phyloP scores from a whole-genome alignment of 495 filamentous ascomycete species.

The Lentithecium fluviatile region DNA sequence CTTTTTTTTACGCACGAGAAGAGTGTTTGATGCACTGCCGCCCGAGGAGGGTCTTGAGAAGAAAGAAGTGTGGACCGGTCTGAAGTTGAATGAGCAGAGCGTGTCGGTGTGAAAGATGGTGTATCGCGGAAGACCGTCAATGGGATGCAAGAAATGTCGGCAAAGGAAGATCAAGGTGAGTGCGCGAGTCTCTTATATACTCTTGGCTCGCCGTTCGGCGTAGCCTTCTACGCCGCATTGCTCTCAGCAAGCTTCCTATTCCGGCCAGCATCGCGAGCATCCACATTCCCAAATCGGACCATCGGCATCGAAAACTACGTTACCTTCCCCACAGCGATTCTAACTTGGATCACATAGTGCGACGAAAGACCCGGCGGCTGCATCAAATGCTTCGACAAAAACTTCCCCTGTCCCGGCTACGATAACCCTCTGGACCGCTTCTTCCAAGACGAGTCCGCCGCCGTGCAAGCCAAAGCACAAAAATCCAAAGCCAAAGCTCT shows the following conservation, averaged over 20 bases:
- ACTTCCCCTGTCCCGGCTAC: conserved; percentile 27
- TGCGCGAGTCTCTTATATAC: neutral
- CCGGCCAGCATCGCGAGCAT: neutral
- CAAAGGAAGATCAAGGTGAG: conserved; percentile 29
- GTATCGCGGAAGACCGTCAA: conserved; percentile 30
- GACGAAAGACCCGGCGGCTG: conserved; percentile 26
- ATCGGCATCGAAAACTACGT: neutral
- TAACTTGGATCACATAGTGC: conserved; percentile 5
- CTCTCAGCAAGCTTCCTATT: neutral
- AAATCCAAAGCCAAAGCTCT: conserved; percentile 27
- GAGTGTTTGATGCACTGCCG: neutral
- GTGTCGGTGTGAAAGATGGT: conserved; percentile 20
- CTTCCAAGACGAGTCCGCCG: conserved; percentile 24
- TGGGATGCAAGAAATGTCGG: conserved; percentile 26
- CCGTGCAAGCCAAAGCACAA: conserved; percentile 16
- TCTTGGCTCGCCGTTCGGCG: neutral
- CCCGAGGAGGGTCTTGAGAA: neutral
- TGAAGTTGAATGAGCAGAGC: neutral
- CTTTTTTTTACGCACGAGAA: too few species aligned
- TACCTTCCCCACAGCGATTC: neutral
- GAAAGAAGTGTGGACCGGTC: neutral
- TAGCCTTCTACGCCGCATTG: neutral
- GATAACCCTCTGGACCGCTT: conserved; percentile 21
- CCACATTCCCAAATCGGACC: neutral
- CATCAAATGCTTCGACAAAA: conserved; percentile 19